These are phyloP conservation scores for Saccharomycopsis javanensis DNA, from an alignment of 805 yeast species.

Conservation along the genomic window DNA sequence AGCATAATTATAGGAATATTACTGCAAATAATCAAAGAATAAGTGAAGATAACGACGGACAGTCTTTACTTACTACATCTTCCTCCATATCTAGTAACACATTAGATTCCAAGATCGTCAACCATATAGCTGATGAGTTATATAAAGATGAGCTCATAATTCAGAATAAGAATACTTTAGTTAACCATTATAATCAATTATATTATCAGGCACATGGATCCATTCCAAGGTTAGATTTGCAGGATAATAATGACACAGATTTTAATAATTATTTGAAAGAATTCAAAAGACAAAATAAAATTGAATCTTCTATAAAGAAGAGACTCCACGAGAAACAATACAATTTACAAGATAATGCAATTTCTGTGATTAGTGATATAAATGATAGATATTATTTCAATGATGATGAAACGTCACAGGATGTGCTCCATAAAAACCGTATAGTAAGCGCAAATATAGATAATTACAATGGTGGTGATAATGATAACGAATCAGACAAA, in stretches of 20 bases:
- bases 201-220: not conserved
- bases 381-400: conserved; percentile 1
- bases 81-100: not conserved
- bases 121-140: conserved; percentile 12
- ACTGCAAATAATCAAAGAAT: not conserved
- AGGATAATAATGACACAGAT: conserved; percentile 9
- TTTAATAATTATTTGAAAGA: conserved; percentile 16
- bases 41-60: not conserved
- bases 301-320: conserved; percentile 7
- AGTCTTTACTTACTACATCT: not conserved
- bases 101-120: conserved; percentile 9
- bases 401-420: not conserved
- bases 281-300: conserved; percentile 12
- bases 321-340: conserved; percentile 3
- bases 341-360: not conserved
- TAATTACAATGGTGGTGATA: not conserved
- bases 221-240: not conserved
- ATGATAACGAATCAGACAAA: not conserved
- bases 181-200: conserved; percentile 12
- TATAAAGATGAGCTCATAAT: conserved; percentile 10
- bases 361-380: not conserved
- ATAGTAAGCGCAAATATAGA: not conserved
- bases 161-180: conserved; percentile 9
- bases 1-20: not conserved
- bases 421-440: not conserved